A percentile compares a stretch with the other conserved stretches of the same genome.
These are phyloP conservation scores for Metschnikowia anglica DNA, from an alignment of 805 yeast species.

Conservation along the genomic window DNA sequence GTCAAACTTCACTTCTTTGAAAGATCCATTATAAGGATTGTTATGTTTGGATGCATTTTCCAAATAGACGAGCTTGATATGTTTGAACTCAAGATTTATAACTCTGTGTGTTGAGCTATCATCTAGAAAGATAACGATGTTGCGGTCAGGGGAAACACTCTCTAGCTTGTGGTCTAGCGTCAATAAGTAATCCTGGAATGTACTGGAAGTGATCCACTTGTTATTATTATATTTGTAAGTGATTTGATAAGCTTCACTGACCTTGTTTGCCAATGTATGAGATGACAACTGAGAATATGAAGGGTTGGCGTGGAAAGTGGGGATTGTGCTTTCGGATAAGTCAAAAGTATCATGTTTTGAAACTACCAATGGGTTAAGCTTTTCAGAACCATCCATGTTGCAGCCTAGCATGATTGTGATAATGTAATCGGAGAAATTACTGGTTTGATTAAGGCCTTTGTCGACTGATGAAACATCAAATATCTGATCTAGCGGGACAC, in stretches of 20 bases:
- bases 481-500: conserved; percentile 59
- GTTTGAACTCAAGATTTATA: conserved; percentile 38
- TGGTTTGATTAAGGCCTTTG: conserved; percentile 41
- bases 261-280: conserved; percentile 34
- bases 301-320: conserved; percentile 19
- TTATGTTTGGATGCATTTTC: conserved; percentile 40
- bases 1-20: conserved; percentile 49
- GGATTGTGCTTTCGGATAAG: conserved; percentile 28
- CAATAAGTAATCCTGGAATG: conserved; percentile 61
- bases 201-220: conserved; percentile 61
- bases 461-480: conserved; percentile 46
- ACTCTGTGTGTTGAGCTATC: conserved; percentile 64
- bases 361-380: conserved; percentile 57
- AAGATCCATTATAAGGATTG: conserved; percentile 34
- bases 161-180: conserved; percentile 59
- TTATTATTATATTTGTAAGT: conserved; percentile 58
- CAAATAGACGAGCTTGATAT: conserved; percentile 36
- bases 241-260: conserved; percentile 51
- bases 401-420: conserved; percentile 60
- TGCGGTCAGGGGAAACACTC: conserved; percentile 40
- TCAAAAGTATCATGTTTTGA: conserved; percentile 55
- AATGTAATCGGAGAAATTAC: conserved; percentile 40
- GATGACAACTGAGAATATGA: conserved; percentile 14
- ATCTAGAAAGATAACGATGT: conserved; percentile 56
- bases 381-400: conserved; percentile 63